These are phyloP conservation scores for Taphrina pruni DNA, from an alignment of 1,139 yeast species.

Conservation along the genomic window DNA sequence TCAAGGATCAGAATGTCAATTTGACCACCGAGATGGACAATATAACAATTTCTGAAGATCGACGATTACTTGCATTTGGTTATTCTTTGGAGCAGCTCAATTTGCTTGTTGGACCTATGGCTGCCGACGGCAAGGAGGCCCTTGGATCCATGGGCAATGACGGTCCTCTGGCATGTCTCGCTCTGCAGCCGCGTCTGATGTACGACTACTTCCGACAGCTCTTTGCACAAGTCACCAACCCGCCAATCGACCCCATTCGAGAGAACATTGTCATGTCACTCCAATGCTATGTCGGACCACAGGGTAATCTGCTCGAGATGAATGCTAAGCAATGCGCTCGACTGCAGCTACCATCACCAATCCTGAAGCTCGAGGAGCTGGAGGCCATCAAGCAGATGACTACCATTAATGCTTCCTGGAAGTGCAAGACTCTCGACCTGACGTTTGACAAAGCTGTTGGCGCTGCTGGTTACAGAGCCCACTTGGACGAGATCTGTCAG, in stretches of 20 bases:
- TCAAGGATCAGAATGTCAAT: conserved; percentile 59
- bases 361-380: conserved; percentile 74
- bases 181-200: conserved; percentile 87
- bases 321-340: conserved; percentile 90
- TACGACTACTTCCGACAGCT: conserved; percentile 95
- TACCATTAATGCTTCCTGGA: conserved; percentile 83
- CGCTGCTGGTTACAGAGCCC: conserved; percentile 78
- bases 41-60: conserved; percentile 60
- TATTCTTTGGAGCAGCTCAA: conserved; percentile 91
- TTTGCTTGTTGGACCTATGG: conserved; percentile 90
- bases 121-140: conserved; percentile 86
- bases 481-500: conserved; percentile 84
- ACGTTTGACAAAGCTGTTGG: conserved; percentile 89
- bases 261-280: conserved; percentile 96
- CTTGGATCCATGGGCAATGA: conserved; percentile 99
- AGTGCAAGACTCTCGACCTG: conserved; percentile 78
- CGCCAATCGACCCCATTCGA: conserved; percentile 97
- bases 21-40: conserved; percentile 48
- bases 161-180: conserved; percentile 92
- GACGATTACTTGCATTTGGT: conserved; percentile 84
- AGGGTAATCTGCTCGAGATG: conserved; percentile 93
- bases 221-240: conserved; percentile 98
- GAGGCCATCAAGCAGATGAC: conserved; percentile 73
- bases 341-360: conserved; percentile 79
- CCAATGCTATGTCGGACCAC: conserved; percentile 97